Conservation (phyloP, 768 basidiomycete species). For the Termitomyces sp. region DNA sequence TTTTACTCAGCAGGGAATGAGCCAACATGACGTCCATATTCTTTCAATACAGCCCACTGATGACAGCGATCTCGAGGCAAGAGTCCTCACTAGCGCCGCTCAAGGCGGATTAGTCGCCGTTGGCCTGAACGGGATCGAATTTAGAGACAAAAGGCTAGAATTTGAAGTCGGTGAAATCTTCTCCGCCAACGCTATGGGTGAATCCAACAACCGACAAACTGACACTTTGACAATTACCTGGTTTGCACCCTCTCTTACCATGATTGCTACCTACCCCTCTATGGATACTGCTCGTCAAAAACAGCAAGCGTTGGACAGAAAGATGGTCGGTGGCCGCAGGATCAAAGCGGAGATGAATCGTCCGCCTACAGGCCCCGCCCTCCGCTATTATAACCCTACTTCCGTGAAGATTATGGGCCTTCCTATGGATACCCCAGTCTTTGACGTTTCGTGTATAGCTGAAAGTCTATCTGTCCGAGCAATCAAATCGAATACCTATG, state of each 20-base stretch:
- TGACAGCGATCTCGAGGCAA: slow-evolving; percentile 35
- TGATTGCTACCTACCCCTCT: slow-evolving; percentile 42
- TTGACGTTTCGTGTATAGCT: slow-evolving; percentile 28
- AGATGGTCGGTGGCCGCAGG: slow-evolving; percentile 36
- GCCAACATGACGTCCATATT: slow-evolving; percentile 31
- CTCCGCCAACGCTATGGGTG: slow-evolving; percentile 41
- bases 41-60: slow-evolving; percentile 27
- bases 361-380: slow-evolving; percentile 30
- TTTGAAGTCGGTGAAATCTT: slow-evolving; percentile 43
- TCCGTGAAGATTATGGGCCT: slow-evolving; percentile 46
- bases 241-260: slow-evolving; percentile 44
- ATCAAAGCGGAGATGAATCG: slow-evolving; percentile 47
- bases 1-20: slow-evolving; percentile 42
- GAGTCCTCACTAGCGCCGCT: slow-evolving; percentile 41
- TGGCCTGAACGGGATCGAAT: slow-evolving; percentile 48
- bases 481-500: slow-evolving; percentile 23
- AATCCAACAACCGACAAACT: slow-evolving; percentile 26
- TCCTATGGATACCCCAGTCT: slow-evolving; percentile 25
- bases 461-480: slow-evolving; percentile 22
- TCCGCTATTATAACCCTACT: slow-evolving; percentile 25
- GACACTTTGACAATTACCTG: slow-evolving; percentile 51
- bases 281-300: slow-evolving; percentile 32
- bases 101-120: slow-evolving; percentile 38
- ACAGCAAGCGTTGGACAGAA: slow-evolving; percentile 35
- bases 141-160: slow-evolving; percentile 39